These are phyloP conservation scores for Epicoccum nigrum DNA, from an alignment of 2,329 filamentous ascomycete species.

Conservation along the genomic window DNA sequence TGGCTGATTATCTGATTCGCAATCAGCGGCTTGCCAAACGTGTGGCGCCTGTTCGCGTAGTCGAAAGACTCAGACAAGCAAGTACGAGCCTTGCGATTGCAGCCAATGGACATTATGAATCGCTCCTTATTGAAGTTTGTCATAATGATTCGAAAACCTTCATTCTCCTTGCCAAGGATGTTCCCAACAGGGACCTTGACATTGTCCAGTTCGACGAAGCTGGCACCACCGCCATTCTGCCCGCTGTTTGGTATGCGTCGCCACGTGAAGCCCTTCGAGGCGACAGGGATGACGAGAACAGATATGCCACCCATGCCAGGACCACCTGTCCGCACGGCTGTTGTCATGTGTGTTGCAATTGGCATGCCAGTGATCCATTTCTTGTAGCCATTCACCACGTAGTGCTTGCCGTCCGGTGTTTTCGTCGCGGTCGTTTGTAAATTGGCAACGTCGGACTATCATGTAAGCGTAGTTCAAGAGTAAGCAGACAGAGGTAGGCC, in stretches of 20 bases:
- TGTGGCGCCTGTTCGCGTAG: slow-evolving; percentile 60
- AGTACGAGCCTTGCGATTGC: slow-evolving; percentile 63
- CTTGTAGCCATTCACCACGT: slow-evolving; percentile 70
- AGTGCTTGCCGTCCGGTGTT: slow-evolving; percentile 75
- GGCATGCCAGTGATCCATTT: slow-evolving; percentile 71
- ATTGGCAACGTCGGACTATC: slow-evolving; percentile 65
- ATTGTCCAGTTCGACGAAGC: slow-evolving; percentile 62
- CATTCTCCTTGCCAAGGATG: slow-evolving; percentile 60
- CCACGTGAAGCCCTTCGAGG: slow-evolving; percentile 57
- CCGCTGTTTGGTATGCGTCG: slow-evolving; percentile 68
- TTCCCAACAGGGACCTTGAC: slow-evolving; percentile 62
- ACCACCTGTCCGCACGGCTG: slow-evolving; percentile 65
- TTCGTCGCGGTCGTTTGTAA: slow-evolving; percentile 70
- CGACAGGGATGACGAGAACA: slow-evolving; percentile 62
- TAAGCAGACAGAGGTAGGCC: slow-evolving; percentile 4
- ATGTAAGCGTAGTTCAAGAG: slow-evolving; percentile 11
- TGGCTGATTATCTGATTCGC: slow-evolving; percentile 64
- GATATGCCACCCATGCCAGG: slow-evolving; percentile 62
- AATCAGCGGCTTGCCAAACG: slow-evolving; percentile 65
- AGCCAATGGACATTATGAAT: slow-evolving; percentile 62
- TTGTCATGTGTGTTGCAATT: slow-evolving; percentile 66
- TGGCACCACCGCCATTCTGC: slow-evolving; percentile 68
- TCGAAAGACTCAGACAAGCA: slow-evolving; percentile 61
- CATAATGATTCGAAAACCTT: slow-evolving; percentile 66
- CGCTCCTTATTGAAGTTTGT: slow-evolving; percentile 61